Conservation (phyloP, 2,329 filamentous ascomycete genomes). For the Venturia asperata region DNA sequence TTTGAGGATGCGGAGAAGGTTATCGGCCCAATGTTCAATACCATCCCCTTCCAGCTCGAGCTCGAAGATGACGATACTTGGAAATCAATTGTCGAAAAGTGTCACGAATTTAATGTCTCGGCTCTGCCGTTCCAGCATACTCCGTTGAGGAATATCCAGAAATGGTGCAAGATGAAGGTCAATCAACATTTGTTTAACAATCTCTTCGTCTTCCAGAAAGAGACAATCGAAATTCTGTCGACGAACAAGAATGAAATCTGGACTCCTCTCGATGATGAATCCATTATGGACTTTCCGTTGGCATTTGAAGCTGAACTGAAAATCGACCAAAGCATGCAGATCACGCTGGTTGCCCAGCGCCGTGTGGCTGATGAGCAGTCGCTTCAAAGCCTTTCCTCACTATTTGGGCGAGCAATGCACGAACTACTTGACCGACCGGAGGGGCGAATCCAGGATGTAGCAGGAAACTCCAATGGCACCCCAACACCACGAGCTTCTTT, state of each 20-base stretch:
- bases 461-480: background rate
- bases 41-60: conserved; percentile 61
- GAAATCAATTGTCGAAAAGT: conserved; percentile 52
- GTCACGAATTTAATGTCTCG: conserved; percentile 64
- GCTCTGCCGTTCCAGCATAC: conserved; percentile 70
- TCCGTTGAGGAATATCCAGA: conserved; percentile 69
- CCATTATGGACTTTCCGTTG: conserved; percentile 61
- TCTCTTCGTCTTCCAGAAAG: conserved; percentile 71
- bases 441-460: conserved; percentile 18
- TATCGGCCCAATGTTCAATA: conserved; percentile 85
- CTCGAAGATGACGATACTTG: conserved; percentile 46
- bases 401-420: conserved; percentile 37
- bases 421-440: conserved; percentile 32
- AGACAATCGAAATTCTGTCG: background rate
- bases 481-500: background rate
- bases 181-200: conserved; percentile 56
- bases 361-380: conserved; percentile 33
- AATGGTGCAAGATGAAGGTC: conserved; percentile 38
- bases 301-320: conserved; percentile 65
- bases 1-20: conserved; percentile 58
- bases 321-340: conserved; percentile 38
- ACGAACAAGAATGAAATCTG: conserved; percentile 7
- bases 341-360: conserved; percentile 55
- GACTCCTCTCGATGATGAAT: conserved; percentile 31
- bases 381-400: conserved; percentile 36